Base-by-base conservation (phyloP, 352 stramenopile species). In the Phytophthora megakarya region DNA sequence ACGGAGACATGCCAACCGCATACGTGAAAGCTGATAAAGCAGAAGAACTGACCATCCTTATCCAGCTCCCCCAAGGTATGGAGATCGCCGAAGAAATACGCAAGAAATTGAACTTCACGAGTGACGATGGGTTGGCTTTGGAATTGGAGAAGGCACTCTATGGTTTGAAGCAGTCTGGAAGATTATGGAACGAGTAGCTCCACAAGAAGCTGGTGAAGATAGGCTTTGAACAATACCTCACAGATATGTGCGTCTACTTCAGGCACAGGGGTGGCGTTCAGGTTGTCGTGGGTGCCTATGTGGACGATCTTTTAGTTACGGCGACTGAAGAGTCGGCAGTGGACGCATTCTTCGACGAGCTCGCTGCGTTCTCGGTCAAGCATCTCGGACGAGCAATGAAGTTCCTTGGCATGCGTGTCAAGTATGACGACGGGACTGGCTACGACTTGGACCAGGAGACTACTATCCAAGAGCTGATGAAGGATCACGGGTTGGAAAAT, bases 381-480 rank as follows among this genome's bases (percentile, higher is more conserved):
- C 23, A 51, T 8, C 8, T 51, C 3, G 21, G 43, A 3, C 22
- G 16, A 13, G 44, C 26, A 13, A 21, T 11, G 3, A 51, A 21
- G 15, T 51, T 38, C 44, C 16, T 51, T 3, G 44, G 44, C 1
- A 38, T 38, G 44, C 23, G 25, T 3, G n/a, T 25, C 1, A 38
- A 10, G 0, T 51, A 38, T n/a, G 16, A n/a, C n/a, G 44, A 35
- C n/a, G 19, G 30, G 15, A 13, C 28, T 6, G 21, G 18, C 6
- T 51, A 51, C 16, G 3, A 51, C 5, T 15, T 51, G 15, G 44
- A 51, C 26, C 10, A 51, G 26, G 44, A 51, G n/a, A 13, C 38
- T 2, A 37, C 25, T 6, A 51, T 38, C 25, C n/a, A 0, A 1
- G 44, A 51, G 5, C n/a, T 25, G 23, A 22, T 38, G 8, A 51